Conservation (phyloP, 2,329 filamentous ascomycete species). For the Zopfia rhizophila region DNA sequence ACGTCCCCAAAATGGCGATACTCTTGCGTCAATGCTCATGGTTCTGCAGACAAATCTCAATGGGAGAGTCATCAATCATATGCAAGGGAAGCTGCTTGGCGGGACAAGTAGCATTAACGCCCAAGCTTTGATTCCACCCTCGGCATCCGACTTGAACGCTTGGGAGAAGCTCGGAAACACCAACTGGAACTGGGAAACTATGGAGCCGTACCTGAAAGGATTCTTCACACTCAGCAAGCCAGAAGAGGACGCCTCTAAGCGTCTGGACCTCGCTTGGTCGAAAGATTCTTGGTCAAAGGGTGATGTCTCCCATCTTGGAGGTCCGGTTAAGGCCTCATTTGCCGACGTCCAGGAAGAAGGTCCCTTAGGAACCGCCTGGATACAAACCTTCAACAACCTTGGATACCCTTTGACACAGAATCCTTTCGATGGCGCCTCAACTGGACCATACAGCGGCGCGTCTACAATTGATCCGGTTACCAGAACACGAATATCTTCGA, state of each 20-base stretch:
- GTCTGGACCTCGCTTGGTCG: conserved; percentile 12
- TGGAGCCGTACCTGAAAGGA: conserved; percentile 38
- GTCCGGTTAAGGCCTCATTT: conserved; percentile 18
- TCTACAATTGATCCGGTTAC: conserved; percentile 12
- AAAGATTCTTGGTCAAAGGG: too few species aligned
- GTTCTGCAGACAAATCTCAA: conserved; percentile 15
- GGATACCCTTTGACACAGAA: conserved; percentile 17
- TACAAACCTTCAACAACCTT: conserved; percentile 22
- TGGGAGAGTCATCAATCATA: conserved; percentile 18
- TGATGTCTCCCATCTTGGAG: too few species aligned
- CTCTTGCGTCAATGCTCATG: conserved; percentile 3
- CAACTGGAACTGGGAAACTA: conserved; percentile 37
- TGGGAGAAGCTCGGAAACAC: conserved; percentile 47
- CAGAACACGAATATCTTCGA: conserved; percentile 13
- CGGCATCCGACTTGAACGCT: conserved; percentile 34
- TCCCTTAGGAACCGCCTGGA: conserved; percentile 22
- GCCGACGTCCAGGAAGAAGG: conserved; percentile 10
- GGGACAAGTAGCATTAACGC: conserved; percentile 48
- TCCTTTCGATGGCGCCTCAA: conserved; percentile 20
- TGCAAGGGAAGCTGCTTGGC: conserved; percentile 27
- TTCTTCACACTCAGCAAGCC: conserved; percentile 28
- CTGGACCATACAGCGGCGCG: conserved; percentile 18
- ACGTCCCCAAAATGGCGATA: background rate
- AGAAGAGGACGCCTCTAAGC: conserved; percentile 13
- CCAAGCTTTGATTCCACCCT: conserved; percentile 33